Evolutionary conservation across 1,139 yeast genomes (phyloP), one percentile per base, ranked within the genome.

Genomic region (Protomyces macrosporus): DNA sequence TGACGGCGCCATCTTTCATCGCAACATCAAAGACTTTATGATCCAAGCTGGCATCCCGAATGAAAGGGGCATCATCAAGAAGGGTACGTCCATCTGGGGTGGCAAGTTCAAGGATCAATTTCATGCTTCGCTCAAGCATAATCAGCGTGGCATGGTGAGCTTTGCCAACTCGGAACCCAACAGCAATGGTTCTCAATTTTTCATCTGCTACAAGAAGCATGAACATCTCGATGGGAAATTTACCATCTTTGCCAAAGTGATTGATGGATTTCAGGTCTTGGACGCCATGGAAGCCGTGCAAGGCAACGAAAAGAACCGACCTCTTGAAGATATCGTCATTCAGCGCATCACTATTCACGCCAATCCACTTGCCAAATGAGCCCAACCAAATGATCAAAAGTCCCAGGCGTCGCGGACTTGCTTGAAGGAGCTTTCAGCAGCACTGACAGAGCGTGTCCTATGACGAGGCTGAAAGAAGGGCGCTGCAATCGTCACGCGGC

Each of bases 211-310:
- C 61, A 76, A 68, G 10, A 74, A 73, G 55, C 79, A 76, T 33
- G 73, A 75, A 0, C 76, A 77, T 67, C 74, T 85, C 65, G 84
- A 84, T 71, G 85, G 85, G 1, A 75, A 77, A 58, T 83, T 83
- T 68, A 84, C 85, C 12, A 81, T 84, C 0, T 83, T 84, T 71
- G 88, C 87, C 1, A 80, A 52, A 39, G 75, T 83, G 6, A 74
- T 82, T 51, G 81, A 78, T 39, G 75, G 75, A 0, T 66, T 69
- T 23, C 76, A 73, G 33, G 75, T 77, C 1, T 71, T 83, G 36
- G 73, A 73, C 5, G 71, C 71, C 52, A 67, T 83, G 40, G 83
- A 81, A 67, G 64, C 66, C 0, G 72, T 75, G 0, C 69, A 73
- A 9, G 81, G 79, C 2, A 79, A 76, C 64, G 74, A 72, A 62